These are phyloP conservation scores for Elongisporangium undulatum DNA, from an alignment of 352 stramenopile species.

Conservation along the genomic window DNA sequence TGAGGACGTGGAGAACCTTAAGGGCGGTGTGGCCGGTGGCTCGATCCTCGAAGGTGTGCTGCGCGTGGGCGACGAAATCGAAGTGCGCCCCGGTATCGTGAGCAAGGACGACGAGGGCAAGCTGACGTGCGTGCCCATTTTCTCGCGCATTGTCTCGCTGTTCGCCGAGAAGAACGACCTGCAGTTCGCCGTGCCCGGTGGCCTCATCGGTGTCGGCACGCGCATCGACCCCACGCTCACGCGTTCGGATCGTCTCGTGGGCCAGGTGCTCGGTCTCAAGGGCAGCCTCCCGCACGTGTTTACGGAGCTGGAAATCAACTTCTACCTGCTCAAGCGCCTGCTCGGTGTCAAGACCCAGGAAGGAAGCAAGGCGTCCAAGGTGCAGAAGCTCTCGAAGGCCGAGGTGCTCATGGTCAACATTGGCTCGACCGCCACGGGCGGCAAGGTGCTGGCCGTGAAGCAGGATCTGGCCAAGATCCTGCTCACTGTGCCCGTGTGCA, in stretches of 20 bases:
- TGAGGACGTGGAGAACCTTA: constrained; percentile 97
- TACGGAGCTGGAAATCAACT: constrained; percentile 99
- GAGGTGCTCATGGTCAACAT: constrained; percentile 99
- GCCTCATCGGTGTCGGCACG: constrained; percentile 99
- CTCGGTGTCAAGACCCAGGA: constrained; percentile 99
- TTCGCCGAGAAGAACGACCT: constrained; percentile 99
- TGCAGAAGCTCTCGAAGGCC: constrained; percentile 98
- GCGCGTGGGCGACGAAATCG: constrained; percentile 97
- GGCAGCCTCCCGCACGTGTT: constrained; percentile 98
- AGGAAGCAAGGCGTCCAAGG: constrained; percentile 98
- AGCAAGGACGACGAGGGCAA: constrained; percentile 97
- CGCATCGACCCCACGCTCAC: constrained; percentile 99
- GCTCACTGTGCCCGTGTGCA: constrained; percentile 99
- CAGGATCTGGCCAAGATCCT: constrained; percentile 98
- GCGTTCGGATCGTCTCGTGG: constrained; percentile 98
- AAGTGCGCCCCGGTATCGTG: constrained; percentile 99
- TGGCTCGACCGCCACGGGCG: constrained; percentile 98
- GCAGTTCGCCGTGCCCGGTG: constrained; percentile 98
- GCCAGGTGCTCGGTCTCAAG: constrained; percentile 97
- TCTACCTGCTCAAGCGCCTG: constrained; percentile 98
- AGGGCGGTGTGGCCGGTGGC: constrained; percentile 89
- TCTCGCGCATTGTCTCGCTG: constrained; percentile 94
- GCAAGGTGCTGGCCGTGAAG: constrained; percentile 93
- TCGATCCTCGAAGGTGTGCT: constrained; percentile 98
- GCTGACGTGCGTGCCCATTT: constrained; percentile 93